Conservation (phyloP, 805 yeast genomes). For the Saturnispora halmiae region DNA sequence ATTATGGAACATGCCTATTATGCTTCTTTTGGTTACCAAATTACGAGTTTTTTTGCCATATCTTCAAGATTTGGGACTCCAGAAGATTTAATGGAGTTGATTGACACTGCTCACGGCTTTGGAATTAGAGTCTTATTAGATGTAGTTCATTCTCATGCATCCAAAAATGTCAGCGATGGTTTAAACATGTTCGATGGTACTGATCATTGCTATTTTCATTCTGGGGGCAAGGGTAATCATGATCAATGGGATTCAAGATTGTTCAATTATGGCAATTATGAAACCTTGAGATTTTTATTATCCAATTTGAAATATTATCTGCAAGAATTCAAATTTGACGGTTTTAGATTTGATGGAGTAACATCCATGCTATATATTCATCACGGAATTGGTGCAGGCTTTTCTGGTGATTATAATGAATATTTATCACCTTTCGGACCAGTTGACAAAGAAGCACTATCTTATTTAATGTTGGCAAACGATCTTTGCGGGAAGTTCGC, state of each 20-base stretch:
- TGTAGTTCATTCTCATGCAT: conserved; percentile 93
- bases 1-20: conserved; percentile 98
- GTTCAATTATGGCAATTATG: conserved; percentile 86
- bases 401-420: conserved; percentile 88
- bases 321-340: conserved; percentile 82
- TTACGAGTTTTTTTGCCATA: conserved; percentile 83
- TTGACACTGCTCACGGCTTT: conserved; percentile 84
- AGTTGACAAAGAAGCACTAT: conserved; percentile 82
- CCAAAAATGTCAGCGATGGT: conserved; percentile 91
- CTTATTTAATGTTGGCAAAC: conserved; percentile 88
- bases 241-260: conserved; percentile 94
- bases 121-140: conserved; percentile 84
- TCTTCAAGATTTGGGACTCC: conserved; percentile 93
- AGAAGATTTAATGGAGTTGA: conserved; percentile 81
- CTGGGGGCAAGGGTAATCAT: conserved; percentile 80
- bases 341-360: conserved; percentile 95
- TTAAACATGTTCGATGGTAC: conserved; percentile 90
- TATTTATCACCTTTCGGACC: conserved; percentile 65
- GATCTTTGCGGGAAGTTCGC: conserved; percentile 53
- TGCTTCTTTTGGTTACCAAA: conserved; percentile 97
- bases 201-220: conserved; percentile 87
- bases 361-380: conserved; percentile 87
- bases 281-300: conserved; percentile 77
- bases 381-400: conserved; percentile 85
- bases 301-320: conserved; percentile 77